Conservation (phyloP, 352 stramenopile genomes). For the Pythium phragmitis region DNA sequence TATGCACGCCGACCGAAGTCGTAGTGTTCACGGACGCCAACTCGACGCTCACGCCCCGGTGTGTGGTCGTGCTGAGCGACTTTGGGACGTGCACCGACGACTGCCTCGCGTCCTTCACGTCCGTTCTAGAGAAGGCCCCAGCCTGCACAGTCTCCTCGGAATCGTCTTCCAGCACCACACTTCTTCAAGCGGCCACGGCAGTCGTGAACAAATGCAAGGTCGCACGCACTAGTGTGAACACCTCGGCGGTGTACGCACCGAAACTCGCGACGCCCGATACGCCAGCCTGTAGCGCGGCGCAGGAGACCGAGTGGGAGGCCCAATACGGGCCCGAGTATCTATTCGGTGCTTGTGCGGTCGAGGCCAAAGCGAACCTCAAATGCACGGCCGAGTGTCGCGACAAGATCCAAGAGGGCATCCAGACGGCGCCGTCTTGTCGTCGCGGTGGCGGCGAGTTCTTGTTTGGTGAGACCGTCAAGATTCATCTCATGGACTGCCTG, state of each 20-base stretch:
- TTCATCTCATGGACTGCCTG: conserved; percentile 5
- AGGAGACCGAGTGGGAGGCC: conserved; percentile 3
- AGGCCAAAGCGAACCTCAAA: conserved; percentile 5
- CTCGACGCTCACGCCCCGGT: conserved; percentile 4
- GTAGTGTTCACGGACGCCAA: not conserved
- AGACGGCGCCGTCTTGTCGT: not conserved
- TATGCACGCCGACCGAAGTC: conserved; percentile 1
- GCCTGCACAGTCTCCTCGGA: not conserved
- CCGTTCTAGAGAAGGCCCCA: not conserved
- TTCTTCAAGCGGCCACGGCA: not conserved
- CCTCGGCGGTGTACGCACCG: conserved; percentile 3
- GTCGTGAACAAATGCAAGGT: not conserved
- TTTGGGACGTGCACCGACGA: conserved; percentile 14
- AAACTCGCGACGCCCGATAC: not conserved
- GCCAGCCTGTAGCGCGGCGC: not conserved
- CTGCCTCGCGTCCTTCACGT: conserved; percentile 5
- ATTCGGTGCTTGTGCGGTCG: conserved; percentile 2
- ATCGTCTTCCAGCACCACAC: not conserved
- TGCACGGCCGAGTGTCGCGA: not conserved
- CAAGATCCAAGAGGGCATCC: conserved; percentile 11
- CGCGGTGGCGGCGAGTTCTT: not conserved
- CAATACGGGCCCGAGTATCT: conserved; percentile 9
- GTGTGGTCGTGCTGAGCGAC: conserved; percentile 6
- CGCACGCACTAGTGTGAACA: not conserved
- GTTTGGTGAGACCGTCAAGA: conserved; percentile 8